phyloP scores from a whole-genome alignment of 2,329 filamentous ascomycete species.

The Xylaria sp. region DNA sequence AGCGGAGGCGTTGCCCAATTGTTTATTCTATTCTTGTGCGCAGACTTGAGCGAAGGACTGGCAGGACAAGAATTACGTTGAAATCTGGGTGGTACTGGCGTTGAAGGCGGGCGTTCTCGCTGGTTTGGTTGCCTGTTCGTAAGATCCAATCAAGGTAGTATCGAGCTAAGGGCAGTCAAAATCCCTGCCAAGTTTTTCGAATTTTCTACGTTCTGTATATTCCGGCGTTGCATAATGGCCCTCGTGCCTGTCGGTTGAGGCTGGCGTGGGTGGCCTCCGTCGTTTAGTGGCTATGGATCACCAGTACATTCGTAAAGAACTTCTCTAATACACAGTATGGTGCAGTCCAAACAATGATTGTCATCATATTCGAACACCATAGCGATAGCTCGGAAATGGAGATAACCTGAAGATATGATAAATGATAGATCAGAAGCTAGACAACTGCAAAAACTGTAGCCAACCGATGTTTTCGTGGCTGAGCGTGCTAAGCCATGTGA shows the following conservation, averaged over 20 bases:
- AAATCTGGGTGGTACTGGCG: constrained; percentile 31
- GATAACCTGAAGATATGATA: background rate
- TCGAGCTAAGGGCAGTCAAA: constrained; percentile 23
- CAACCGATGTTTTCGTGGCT: background rate
- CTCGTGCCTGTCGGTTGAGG: background rate
- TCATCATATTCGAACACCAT: background rate
- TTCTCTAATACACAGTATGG: background rate
- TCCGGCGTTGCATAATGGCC: background rate
- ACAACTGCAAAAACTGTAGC: background rate
- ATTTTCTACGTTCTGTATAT: constrained; percentile 10
- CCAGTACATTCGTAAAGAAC: background rate
- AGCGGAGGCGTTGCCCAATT: constrained; percentile 28
- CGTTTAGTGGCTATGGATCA: background rate
- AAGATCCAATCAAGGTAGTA: constrained; percentile 14
- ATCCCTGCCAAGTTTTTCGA: constrained; percentile 15
- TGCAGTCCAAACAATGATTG: background rate
- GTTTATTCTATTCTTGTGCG: constrained; percentile 27
- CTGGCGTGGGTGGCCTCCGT: too few relatives aligned
- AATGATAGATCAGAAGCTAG: background rate
- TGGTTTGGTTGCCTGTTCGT: constrained; percentile 12
- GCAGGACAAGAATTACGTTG: constrained; percentile 27
- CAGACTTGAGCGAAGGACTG: constrained; percentile 25
- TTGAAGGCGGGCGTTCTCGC: constrained; percentile 32
- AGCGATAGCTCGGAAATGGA: background rate
- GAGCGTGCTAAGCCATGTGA: background rate